A percentile compares a stretch with the other conserved stretches of the same genome.
Evolutionary conservation across 306 rosid species (phyloP).

Genomic region (Lablab purpureus): DNA sequence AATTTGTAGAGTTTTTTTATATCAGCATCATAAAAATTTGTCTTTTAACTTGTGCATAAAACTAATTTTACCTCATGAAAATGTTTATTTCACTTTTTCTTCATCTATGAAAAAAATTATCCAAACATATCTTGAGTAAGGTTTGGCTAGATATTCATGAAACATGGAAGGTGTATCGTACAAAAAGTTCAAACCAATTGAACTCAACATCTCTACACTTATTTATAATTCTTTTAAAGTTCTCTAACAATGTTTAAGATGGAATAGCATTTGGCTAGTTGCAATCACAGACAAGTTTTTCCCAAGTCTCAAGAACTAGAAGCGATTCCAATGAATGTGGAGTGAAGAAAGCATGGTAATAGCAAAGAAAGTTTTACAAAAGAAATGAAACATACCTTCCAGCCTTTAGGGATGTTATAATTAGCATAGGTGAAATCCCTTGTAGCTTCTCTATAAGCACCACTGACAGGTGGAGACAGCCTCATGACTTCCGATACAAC

Average conservation of each 20-base stretch:
- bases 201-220: no score
- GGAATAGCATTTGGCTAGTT: neutral
- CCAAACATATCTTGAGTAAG: no score
- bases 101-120: no score
- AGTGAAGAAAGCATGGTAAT: neutral
- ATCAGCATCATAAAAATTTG: no score
- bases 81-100: no score
- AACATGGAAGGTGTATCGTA: no score
- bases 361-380: neutral
- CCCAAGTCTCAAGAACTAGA: neutral
- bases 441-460: slow-evolving; percentile 60
- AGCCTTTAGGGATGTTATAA: slow-evolving; percentile 61
- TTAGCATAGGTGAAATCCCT: slow-evolving; percentile 59
- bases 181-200: no score
- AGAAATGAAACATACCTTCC: slow-evolving; percentile 57
- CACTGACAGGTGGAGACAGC: slow-evolving; percentile 55
- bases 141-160: no score
- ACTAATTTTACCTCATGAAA: no score
- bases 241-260: neutral
- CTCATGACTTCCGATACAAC: slow-evolving; percentile 62
- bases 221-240: no score
- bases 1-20: no score
- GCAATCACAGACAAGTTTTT: neutral
- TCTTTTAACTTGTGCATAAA: no score
- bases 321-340: slow-evolving; percentile 2